Evolutionary conservation across 768 basidiomycete genomes (phyloP).

Genomic region (Clitopilus passeckerianus): DNA sequence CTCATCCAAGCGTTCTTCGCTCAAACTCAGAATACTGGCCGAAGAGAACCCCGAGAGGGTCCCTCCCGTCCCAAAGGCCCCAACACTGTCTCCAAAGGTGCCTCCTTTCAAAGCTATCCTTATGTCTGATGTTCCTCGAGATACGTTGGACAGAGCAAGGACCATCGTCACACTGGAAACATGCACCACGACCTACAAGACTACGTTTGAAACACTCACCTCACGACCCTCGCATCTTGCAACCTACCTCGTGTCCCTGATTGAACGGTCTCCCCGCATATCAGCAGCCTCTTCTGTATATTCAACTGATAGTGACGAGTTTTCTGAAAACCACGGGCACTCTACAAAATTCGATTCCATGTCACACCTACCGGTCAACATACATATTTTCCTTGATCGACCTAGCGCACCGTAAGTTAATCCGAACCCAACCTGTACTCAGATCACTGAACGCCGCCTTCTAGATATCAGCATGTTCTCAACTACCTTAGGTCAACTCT

Average conservation of each 20-base stretch:
- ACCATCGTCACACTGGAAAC: slow-evolving; percentile 74
- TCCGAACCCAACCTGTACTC: not conserved
- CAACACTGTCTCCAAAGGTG: slow-evolving; percentile 36
- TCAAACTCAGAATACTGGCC: slow-evolving; percentile 26
- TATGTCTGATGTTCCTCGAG: slow-evolving; percentile 49
- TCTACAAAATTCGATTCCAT: slow-evolving; percentile 56
- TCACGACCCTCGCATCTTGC: slow-evolving; percentile 69
- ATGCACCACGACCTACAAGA: slow-evolving; percentile 58
- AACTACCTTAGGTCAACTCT: slow-evolving; percentile 63
- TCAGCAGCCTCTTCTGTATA: slow-evolving; percentile 52
- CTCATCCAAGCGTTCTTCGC: slow-evolving; percentile 30
- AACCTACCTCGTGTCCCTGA: slow-evolving; percentile 44
- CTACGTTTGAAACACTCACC: slow-evolving; percentile 60
- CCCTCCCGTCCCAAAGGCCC: slow-evolving; percentile 42
- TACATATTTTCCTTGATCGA: slow-evolving; percentile 78
- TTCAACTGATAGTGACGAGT: slow-evolving; percentile 45
- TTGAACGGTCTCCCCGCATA: slow-evolving; percentile 26
- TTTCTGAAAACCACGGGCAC: slow-evolving; percentile 59
- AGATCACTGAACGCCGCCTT: not conserved
- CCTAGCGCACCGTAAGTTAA: slow-evolving; percentile 70
- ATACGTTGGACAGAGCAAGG: slow-evolving; percentile 48
- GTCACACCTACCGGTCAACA: slow-evolving; percentile 33
- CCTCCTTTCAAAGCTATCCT: slow-evolving; percentile 66
- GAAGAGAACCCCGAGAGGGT: slow-evolving; percentile 36
- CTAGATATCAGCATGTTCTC: slow-evolving; percentile 68